Evolutionary conservation across 2,329 filamentous ascomycete species (phyloP), one percentile per base, ranked within the genome.

Genomic region (Neofusicoccum cordaticola): DNA sequence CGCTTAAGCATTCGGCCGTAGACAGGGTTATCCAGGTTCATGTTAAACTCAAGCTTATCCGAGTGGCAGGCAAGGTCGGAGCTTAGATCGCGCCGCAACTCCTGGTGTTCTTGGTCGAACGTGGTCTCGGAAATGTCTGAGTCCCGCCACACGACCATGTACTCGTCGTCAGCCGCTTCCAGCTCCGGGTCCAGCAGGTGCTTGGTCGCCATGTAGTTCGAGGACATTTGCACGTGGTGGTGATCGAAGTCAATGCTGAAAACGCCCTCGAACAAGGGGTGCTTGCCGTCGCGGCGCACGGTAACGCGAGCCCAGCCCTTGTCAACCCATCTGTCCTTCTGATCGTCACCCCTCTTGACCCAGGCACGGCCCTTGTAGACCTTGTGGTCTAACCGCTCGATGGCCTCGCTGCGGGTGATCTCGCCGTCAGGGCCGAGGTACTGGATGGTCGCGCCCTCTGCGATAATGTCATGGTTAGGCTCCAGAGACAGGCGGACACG

Each of bases 111-210:
- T n/a, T 72, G 72, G 67, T 71, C 73, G 65, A 45, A 50, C 11
- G 34, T n/a, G 22, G 74, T 71, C 17, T 75, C 71, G 47, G 71
- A 69, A 72, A 97, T 87, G 75, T 99, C 95, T 34, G 93, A 96
- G 74, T 98, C 93, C 68, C 93, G 87, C 84, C 92, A 98, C 1
- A 97, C 85, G 41, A 97, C 84, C 93, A 99, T 95, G 73, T 86
- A 90, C 67, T 96, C 91, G 37, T 88, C 85, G 4, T 80, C 82
- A 51, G 80, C 77, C 35, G 82, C 74, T 37, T 84, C 79, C 7
- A 91, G 75, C 31, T 84, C 80, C 2, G 93, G 91, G 74, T 99
- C 95, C 50, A 88, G 80, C 22, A 80, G 75, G 67, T 92, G 86
- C 72, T 86, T 89, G 51, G 91, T 93, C 68, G 86, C 83, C 73